Evolutionary conservation across 805 yeast genomes (phyloP), one percentile per base, ranked within the genome.

Genomic region (Candida ipomoeae): DNA sequence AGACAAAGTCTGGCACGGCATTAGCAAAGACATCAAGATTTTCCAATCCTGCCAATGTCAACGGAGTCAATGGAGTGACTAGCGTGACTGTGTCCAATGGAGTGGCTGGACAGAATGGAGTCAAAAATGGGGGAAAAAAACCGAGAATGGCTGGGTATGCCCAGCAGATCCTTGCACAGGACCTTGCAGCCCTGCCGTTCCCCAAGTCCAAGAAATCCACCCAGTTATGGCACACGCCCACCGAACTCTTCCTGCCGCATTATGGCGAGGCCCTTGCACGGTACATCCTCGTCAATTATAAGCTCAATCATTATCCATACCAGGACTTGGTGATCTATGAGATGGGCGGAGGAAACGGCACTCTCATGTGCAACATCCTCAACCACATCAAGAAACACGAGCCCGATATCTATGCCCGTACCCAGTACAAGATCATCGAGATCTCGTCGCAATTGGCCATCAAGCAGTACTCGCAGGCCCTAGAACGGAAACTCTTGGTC

Each of bases 271-370:
- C 95, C 0, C 69, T 92, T 50, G 97, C 97, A 0, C 71, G 91
- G 48, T 87, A 89, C 67, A 68, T 91, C 17, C 67, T 89, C 48
- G 84, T 82, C 7, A 84, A 87, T 62, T 87, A 85, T 63, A 82
- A 83, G 64, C 68, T 83, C 57, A 83, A 84, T 55, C 69, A 78
- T 39, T 85, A 81, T 58, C 92, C 91, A 0, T 83, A 84, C 60
- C 74, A 78, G 39, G 90, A 87, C 61, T 70, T 92, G 43, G 76
- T 81, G 6, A 86, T 89, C 23, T 89, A 88, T 66, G 96, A 89
- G 67, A 81, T 87, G 75, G 96, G 96, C 52, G 96, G 90, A 18
- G 96, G 96, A 57, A 89, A 89, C 60, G 96, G 96, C 39, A 88
- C 95, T 0, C 66, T 89, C 52, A 89, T 89, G 96, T 64, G 76